Base-by-base conservation (phyloP, 305 asterid species). In the Rubia balearica region DNA sequence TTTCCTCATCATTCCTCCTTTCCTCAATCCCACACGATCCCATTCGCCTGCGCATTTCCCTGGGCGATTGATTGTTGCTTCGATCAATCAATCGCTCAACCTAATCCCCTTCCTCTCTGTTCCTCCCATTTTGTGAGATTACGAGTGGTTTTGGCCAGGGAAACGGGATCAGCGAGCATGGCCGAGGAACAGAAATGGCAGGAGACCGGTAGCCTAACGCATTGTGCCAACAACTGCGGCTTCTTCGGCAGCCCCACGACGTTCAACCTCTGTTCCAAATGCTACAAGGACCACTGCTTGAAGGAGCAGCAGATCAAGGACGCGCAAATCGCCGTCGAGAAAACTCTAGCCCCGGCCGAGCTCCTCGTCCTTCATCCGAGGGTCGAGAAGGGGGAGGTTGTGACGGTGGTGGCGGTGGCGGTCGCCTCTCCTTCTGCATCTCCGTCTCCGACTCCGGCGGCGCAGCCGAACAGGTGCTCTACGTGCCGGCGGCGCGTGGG, bases 171-270 rank as follows among this genome's bases (percentile, higher is more conserved):
- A 45, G 38, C 38, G 17, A 30, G 45, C 12, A 85, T 85, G 90
- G 85, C 86, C 8, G 90, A 86, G 81, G 90, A 86, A 75, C 86
- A 86, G 53, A 75, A 76, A 69, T 82, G 75, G 83, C 86, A 83
- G 71, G 85, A 83, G 41, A 80, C 77, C 0, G 87, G 78, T 61
- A 74, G 80, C 36, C 87, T 78, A 73, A 74, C 74, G 72, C 51
- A 61, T 10, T 86, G 89, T 65, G 87, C 87, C 19, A 86, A 81
- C 71, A 86, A 81, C 76, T 82, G 89, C 24, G 89, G 91, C 6
- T 84, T 82, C 67, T 78, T 82, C 60, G 87, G 87, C 33, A 84
- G 85, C 73, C 78, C 85, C 8, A 79, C 86, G 5, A 82, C 86
- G 3, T 79, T 71, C 24, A 73, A 84, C 65, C 76, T 84, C 63